Percentiles rank a stretch among this genome's conserved stretches.
Conservation (phyloP, 495 filamentous ascomycete genomes). For the Aspergillus diversus region DNA sequence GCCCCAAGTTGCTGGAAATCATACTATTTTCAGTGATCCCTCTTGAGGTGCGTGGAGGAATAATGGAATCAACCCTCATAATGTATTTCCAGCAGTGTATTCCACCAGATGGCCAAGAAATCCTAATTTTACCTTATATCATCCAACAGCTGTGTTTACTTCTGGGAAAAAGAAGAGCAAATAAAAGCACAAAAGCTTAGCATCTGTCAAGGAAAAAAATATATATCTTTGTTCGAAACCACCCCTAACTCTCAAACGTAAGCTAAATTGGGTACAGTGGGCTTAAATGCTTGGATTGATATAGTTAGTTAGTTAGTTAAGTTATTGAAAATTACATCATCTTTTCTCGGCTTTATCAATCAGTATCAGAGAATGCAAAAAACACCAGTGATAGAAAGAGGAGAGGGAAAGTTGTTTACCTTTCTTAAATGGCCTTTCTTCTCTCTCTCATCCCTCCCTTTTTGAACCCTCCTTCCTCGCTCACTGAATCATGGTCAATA, state of each 20-base stretch:
- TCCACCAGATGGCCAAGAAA: background rate
- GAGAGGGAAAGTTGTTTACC: background rate
- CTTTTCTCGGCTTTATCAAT: background rate
- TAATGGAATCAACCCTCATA: background rate
- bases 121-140: background rate
- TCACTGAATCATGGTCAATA: background rate
- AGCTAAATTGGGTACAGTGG: no score
- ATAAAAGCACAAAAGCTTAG: background rate
- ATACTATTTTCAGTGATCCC: background rate
- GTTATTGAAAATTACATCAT: background rate
- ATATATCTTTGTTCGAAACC: no score
- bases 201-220: background rate
- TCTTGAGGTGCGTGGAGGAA: background rate
- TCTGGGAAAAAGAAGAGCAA: background rate
- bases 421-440: background rate
- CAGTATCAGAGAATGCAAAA: no score
- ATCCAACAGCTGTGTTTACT: background rate
- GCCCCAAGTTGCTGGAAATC: background rate
- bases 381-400: no score
- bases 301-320: no score
- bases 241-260: no score
- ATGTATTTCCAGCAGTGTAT: constrained; percentile 4
- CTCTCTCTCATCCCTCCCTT: background rate
- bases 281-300: no score
- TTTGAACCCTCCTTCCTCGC: background rate